phyloP scores from a whole-genome alignment of 2,329 filamentous ascomycete genomes.

The Aspergillus fischeri region DNA sequence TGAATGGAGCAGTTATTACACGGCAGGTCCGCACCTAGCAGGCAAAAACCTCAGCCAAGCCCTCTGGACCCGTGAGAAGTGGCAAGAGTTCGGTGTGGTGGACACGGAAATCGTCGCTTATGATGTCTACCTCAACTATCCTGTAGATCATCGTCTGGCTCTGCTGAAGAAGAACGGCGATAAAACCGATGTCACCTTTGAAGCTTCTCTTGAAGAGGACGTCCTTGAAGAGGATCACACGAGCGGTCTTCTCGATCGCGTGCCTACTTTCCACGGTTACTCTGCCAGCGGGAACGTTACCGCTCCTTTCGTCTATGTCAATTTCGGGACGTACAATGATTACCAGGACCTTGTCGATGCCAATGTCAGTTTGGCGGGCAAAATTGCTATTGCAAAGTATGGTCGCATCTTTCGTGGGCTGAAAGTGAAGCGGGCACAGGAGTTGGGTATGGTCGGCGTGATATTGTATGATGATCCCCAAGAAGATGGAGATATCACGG shows the following conservation, averaged over 20 bases:
- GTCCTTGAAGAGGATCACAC: conserved; percentile 79
- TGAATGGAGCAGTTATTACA: conserved; percentile 77
- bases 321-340: conserved; percentile 83
- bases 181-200: conserved; percentile 60
- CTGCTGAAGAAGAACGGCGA: conserved; percentile 51
- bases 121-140: conserved; percentile 75
- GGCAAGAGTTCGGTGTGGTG: conserved; percentile 66
- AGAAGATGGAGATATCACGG: conserved; percentile 77
- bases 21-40: conserved; percentile 68
- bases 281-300: conserved; percentile 91
- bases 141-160: conserved; percentile 64
- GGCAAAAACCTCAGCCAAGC: conserved; percentile 75
- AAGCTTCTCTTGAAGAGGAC: conserved; percentile 80
- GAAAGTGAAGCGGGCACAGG: conserved; percentile 88
- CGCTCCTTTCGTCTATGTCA: conserved; percentile 79
- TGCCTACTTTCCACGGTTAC: conserved; percentile 94
- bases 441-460: conserved; percentile 81
- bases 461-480: conserved; percentile 86
- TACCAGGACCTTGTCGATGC: conserved; percentile 75
- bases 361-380: conserved; percentile 72
- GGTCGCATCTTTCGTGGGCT: conserved; percentile 82
- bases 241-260: conserved; percentile 63
- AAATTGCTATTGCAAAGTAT: conserved; percentile 84
- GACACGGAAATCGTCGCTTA: conserved; percentile 61
- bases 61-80: conserved; percentile 69